Base-by-base conservation (phyloP, 495 filamentous ascomycete genomes). In the Lepraria neglecta region DNA sequence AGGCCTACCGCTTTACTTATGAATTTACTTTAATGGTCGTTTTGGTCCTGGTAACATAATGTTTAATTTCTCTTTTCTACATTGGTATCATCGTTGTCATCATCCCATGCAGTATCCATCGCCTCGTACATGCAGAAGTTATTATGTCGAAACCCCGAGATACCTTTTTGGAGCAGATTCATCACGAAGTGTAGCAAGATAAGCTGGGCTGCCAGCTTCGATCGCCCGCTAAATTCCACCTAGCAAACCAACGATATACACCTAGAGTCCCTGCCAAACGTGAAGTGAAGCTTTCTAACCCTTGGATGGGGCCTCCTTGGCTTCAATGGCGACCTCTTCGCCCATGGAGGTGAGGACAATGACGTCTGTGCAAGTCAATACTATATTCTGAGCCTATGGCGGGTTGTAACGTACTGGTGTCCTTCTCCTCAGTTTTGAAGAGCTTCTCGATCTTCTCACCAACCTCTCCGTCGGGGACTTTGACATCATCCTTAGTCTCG, bases 321-420 rank as follows among this genome's bases (percentile, higher is more conserved):
- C 87, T 73, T 96, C 91, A 71, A 96, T 89, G 67, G 85, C 89
- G 65, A 82, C 81, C 83, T 97, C 90, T 76, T 97, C 92, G 68
- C 88, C 87, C 94, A 99, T 99, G 73, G 94, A 85, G 64, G 88
- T 87, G 72, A 92, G 87, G 75, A 99, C 81, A 67, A 90, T 88
- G 70, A 97, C 83, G 73, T 90, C 92, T 96, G 66, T 7, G 60
- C 21, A 57, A 19, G 48, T 64, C 31, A 72, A 68, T 38, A 17
- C 33, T 27, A 21, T 28, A 46, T 46, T 11, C 27, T 4, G 14
- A 19, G 46, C 1, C 24, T 11, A 2, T 2, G 3, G 11, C 14
- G 10, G 5, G 38, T 0, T 11, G 9, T 24, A 31, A 82, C 92
- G 82, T 83, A 97, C 92, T 89, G 71, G 84, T 84, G 69, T 91